A percentile compares a stretch with the other conserved stretches of the same genome.
phyloP scores from a whole-genome alignment of 2,329 filamentous ascomycete genomes.

The Fusarium pseudonygamai region DNA sequence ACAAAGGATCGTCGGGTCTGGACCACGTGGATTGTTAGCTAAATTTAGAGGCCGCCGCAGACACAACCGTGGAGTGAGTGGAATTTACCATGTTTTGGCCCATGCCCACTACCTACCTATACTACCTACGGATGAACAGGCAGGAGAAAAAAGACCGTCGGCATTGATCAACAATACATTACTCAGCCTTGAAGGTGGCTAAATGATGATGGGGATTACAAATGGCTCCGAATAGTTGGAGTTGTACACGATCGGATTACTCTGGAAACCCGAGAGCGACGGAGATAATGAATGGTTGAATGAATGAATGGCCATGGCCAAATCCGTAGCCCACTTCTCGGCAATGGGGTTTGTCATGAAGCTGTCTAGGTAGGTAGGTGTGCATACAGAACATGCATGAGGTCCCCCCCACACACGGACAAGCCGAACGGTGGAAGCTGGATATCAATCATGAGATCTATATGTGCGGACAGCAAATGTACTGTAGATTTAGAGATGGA shows the following conservation, averaged over 20 bases:
- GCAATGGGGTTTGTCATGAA: slow-evolving; percentile 9
- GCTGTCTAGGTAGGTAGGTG: neutral
- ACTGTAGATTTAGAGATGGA: neutral
- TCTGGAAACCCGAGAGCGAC: slow-evolving; percentile 7
- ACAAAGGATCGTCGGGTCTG: slow-evolving; percentile 25
- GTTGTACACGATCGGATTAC: neutral
- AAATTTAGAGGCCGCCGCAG: slow-evolving; percentile 28
- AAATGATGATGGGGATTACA: neutral
- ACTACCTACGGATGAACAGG: neutral
- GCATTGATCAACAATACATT: neutral
- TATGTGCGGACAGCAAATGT: neutral
- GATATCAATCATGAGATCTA: slow-evolving; percentile 2
- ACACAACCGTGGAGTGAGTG: slow-evolving; percentile 4
- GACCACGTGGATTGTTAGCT: slow-evolving; percentile 31
- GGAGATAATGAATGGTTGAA: slow-evolving; percentile 2
- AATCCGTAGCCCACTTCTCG: neutral
- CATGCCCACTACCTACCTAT: neutral
- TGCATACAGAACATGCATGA: neutral
- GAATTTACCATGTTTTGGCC: neutral
- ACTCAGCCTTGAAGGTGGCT: neutral
- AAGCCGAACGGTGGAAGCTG: slow-evolving; percentile 40
- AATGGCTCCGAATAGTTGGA: neutral
- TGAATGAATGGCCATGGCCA: neutral
- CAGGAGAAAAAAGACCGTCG: neutral
- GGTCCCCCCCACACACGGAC: slow-evolving; percentile 27